Evolutionary conservation across 1,139 yeast species (phyloP), one percentile per base, ranked within the genome.

Genomic region (Candida tropicalis): DNA sequence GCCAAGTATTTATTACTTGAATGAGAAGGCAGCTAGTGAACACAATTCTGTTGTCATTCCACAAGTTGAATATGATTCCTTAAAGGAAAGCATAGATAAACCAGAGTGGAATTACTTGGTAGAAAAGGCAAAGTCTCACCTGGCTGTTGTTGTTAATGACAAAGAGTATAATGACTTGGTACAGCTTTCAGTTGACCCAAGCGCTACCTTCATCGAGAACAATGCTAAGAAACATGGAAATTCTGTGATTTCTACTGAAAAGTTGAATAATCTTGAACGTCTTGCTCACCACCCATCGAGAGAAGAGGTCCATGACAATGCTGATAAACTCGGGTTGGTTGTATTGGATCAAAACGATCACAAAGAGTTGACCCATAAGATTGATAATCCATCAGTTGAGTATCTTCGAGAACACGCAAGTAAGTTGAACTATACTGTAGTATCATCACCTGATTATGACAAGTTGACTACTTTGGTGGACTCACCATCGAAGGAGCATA

Each of bases 401-500:
- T 57, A 48, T 38, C 52, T 63, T 37, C 56, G 52, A 38, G 44
- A 50, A 1, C 60, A 62, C 39, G 63, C 63, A 2, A 24, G 47
- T 3, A 44, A 46, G 8, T 28, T 39, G 12, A 54, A 57, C 13
- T 48, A 53, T 32, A 54, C 59, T 0, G 31, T 65, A 29, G 53
- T 68, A 4, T 46, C 62, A 9, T 50, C 50, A 23, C 53, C 47
- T 2, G 65, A 64, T 20, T 60, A 59, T 37, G 54, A 56, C 4
- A 58, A 62, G 16, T 52, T 70, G 27, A 59, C 61, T 0, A 55
- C 60, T 11, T 52, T 62, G 32, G 57, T 61, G 20, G 50, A 63
- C 7, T 49, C 65, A 5, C 75, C 76, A n/a, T 53, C 70, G 1
- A 53, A 63, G 33, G 70, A 66, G 32, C 70, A 67, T 38, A 53